These are phyloP conservation scores for Aquilaria sinensis DNA, from an alignment of 345 rosid genomes.

Conservation along the genomic window DNA sequence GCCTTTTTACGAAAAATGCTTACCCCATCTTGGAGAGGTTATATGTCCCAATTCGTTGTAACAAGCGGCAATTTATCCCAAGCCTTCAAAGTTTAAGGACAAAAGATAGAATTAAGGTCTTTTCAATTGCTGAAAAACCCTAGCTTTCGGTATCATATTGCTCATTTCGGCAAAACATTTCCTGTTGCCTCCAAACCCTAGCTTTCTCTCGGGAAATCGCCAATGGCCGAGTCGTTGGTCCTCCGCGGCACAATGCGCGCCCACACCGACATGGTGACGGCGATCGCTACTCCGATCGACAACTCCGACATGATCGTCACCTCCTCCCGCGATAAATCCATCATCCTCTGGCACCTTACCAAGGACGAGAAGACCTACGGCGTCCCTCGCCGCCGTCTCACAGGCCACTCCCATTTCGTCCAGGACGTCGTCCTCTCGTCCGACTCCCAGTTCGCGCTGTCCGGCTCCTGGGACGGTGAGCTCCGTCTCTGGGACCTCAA, in stretches of 20 bases:
- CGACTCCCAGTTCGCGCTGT: constrained; percentile 85
- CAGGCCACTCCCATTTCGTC: constrained; percentile 87
- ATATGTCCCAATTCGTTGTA: too few relatives aligned
- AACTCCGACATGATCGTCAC: constrained; percentile 81
- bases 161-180: too few relatives aligned
- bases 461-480: constrained; percentile 94
- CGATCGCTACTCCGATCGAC: constrained; percentile 82
- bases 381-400: constrained; percentile 19
- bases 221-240: constrained; percentile 65
- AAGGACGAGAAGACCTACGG: constrained; percentile 48
- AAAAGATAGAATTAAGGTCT: too few relatives aligned
- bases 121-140: too few relatives aligned
- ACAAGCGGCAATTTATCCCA: too few relatives aligned
- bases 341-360: constrained; percentile 74
- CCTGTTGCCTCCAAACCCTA: too few relatives aligned
- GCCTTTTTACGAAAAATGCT: too few relatives aligned
- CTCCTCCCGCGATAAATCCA: constrained; percentile 86
- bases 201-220: not conserved
- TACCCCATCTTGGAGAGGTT: too few relatives aligned
- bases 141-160: too few relatives aligned
- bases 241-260: constrained; percentile 83
- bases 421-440: constrained; percentile 91
- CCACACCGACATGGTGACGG: constrained; percentile 90
- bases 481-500: constrained; percentile 91
- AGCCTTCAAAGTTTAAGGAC: too few relatives aligned